Evolutionary conservation across 257 asterid species (phyloP).

Genomic region (Primulina eburnea): DNA sequence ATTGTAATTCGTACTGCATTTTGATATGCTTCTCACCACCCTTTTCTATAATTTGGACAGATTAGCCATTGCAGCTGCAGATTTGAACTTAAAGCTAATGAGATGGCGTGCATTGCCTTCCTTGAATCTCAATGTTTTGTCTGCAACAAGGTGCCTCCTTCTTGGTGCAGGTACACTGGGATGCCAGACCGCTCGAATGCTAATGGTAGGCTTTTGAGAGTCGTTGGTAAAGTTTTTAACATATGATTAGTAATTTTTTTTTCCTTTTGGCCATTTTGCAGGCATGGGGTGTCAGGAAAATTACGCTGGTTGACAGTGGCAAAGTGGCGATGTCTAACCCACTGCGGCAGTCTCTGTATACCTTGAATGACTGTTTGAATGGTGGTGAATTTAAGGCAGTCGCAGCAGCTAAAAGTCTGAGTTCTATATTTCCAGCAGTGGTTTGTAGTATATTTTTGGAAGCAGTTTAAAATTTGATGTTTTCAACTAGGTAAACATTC

Average conservation of each 20-base stretch:
- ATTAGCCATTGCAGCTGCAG: conserved; percentile 87
- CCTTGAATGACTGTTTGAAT: conserved; percentile 76
- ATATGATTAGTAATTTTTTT: not conserved
- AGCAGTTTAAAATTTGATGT: conserved; percentile 11
- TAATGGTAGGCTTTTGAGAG: conserved; percentile 65
- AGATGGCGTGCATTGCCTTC: conserved; percentile 96
- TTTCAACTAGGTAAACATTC: conserved; percentile 18
- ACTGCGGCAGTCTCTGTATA: conserved; percentile 85
- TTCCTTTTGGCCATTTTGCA: conserved; percentile 27
- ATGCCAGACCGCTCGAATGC: conserved; percentile 97
- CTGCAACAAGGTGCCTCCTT: conserved; percentile 74
- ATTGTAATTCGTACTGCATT: not conserved
- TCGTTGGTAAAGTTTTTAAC: not conserved
- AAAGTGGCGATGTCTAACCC: conserved; percentile 96
- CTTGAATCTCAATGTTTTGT: conserved; percentile 56
- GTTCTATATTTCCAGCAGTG: conserved; percentile 84
- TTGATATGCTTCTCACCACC: conserved; percentile 19
- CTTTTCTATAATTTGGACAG: conserved; percentile 41
- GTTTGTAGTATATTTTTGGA: conserved; percentile 34
- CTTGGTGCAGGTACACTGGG: conserved; percentile 99
- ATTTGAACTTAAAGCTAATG: conserved; percentile 94
- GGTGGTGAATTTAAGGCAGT: conserved; percentile 88
- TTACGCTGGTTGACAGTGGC: conserved; percentile 85
- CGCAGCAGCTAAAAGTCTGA: conserved; percentile 80
- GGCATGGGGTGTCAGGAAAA: conserved; percentile 98